Percentiles rank a stretch among this genome's conserved stretches.
These are phyloP conservation scores for Lavandula angustifolia DNA, from an alignment of 257 asterid genomes.

Conservation along the genomic window DNA sequence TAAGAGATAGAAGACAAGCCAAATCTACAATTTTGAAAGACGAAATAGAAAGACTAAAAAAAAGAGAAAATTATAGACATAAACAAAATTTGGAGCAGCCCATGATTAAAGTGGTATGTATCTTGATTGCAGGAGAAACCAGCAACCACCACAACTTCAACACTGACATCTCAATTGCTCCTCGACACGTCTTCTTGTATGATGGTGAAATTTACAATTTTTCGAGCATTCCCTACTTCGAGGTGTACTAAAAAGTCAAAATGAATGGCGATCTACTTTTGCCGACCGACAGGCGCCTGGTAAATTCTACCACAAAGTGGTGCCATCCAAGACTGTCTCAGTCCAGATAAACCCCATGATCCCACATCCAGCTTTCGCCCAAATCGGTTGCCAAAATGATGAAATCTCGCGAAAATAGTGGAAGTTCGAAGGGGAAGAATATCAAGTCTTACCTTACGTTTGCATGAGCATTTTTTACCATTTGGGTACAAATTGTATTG, in stretches of 20 bases:
- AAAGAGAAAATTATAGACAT: no score
- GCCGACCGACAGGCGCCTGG: slow-evolving; percentile 56
- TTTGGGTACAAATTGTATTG: slow-evolving; percentile 40
- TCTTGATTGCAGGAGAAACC: slow-evolving; percentile 44
- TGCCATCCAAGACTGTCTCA: slow-evolving; percentile 52
- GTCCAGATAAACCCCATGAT: slow-evolving; percentile 43
- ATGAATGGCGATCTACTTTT: slow-evolving; percentile 52
- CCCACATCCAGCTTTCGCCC: no score
- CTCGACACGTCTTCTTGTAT: slow-evolving; percentile 50
- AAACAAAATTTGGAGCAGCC: no score
- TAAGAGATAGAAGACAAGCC: no score
- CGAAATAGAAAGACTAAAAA: no score
- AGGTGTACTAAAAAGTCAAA: slow-evolving; percentile 46
- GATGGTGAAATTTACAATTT: slow-evolving; percentile 49
- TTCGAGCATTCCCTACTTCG: slow-evolving; percentile 43
- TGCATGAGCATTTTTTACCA: slow-evolving; percentile 49
- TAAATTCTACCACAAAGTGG: slow-evolving; percentile 57
- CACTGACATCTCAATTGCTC: no score
- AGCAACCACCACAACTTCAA: slow-evolving; percentile 33
- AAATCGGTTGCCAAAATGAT: background rate
- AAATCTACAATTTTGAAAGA: no score
- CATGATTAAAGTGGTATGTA: no score
- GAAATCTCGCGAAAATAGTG: slow-evolving; percentile 24
- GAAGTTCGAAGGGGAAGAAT: slow-evolving; percentile 17
- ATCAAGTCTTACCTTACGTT: slow-evolving; percentile 41